Evolutionary conservation across 2,329 filamentous ascomycete species (phyloP).

Genomic region (Diaporthe eres): DNA sequence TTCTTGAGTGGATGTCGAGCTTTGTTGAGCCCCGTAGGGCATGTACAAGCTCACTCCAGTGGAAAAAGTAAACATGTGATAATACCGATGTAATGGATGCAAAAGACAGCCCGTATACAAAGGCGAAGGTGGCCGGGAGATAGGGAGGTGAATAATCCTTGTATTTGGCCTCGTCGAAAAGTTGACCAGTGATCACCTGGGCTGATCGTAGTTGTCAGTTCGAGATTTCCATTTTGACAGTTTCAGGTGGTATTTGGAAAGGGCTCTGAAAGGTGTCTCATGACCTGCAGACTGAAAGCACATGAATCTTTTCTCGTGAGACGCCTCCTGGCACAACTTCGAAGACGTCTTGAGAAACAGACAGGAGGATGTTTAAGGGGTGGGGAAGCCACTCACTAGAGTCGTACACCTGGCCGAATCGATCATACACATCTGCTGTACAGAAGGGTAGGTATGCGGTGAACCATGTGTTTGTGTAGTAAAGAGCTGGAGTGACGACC

Average conservation of each 20-base stretch:
- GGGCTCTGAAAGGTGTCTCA: neutral
- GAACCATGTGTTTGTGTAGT: conserved; percentile 65
- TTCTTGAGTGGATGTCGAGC: conserved; percentile 58
- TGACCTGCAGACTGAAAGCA: neutral
- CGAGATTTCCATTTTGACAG: neutral
- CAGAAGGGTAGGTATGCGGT: conserved; percentile 67
- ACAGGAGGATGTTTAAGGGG: neutral
- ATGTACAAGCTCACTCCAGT: conserved; percentile 65
- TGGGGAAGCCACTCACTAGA: conserved; percentile 47
- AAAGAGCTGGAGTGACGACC: conserved; percentile 61
- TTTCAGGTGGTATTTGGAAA: too few species aligned
- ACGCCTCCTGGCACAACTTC: neutral
- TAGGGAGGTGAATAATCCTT: conserved; percentile 66
- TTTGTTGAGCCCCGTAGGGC: conserved; percentile 48
- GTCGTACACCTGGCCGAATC: conserved; percentile 64
- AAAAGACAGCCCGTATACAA: conserved; percentile 52
- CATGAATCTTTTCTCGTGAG: neutral
- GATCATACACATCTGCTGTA: conserved; percentile 67
- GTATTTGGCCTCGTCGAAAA: conserved; percentile 64
- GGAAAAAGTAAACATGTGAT: conserved; percentile 72
- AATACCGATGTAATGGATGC: conserved; percentile 51
- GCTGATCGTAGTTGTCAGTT: conserved; percentile 36
- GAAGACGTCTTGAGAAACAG: neutral
- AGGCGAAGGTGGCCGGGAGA: conserved; percentile 58
- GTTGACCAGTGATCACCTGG: conserved; percentile 60